phyloP scores from a whole-genome alignment of 352 stramenopile genomes.

The Phytopythium aichiense region DNA sequence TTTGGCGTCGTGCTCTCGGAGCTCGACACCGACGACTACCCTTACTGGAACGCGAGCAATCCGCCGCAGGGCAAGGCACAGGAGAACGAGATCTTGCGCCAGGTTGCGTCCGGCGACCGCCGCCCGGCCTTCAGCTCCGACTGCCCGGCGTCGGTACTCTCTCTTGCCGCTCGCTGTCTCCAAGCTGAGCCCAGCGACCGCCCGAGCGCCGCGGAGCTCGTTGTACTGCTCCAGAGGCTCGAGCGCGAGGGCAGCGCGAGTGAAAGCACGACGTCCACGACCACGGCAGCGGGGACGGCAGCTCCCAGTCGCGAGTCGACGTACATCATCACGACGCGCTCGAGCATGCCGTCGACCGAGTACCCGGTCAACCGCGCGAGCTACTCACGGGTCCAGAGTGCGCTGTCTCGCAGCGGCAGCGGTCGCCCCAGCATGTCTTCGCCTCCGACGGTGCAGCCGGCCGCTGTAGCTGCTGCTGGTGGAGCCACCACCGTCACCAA shows the following conservation, averaged over 20 bases:
- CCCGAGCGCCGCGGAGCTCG: slow-evolving; percentile 49
- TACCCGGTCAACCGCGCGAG: slow-evolving; percentile 4
- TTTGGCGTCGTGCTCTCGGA: slow-evolving; percentile 47
- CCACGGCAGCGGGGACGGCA: not conserved
- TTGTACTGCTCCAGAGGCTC: slow-evolving; percentile 45
- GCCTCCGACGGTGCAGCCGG: not conserved
- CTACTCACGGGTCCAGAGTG: slow-evolving; percentile 5
- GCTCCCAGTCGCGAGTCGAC: slow-evolving; percentile 4
- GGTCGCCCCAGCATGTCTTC: not conserved
- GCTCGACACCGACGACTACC: slow-evolving; percentile 63
- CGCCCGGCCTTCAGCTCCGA: slow-evolving; percentile 45
- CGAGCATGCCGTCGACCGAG: slow-evolving; percentile 5
- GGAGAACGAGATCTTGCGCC: slow-evolving; percentile 56
- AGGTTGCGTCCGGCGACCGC: slow-evolving; percentile 44
- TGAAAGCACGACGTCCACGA: not conserved
- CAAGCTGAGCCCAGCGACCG: slow-evolving; percentile 47
- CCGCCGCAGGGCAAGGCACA: slow-evolving; percentile 33
- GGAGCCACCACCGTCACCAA: slow-evolving; percentile 6
- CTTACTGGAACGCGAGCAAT: slow-evolving; percentile 52
- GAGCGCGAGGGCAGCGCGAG: slow-evolving; percentile 18
- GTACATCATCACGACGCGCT: slow-evolving; percentile 8
- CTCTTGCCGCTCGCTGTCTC: slow-evolving; percentile 46
- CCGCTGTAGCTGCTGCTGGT: not conserved
- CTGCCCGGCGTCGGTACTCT: slow-evolving; percentile 42
- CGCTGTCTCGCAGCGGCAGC: slow-evolving; percentile 15